A percentile compares a stretch with the other conserved stretches of the same genome.
Evolutionary conservation across 2,329 filamentous ascomycete genomes (phyloP).

Genomic region (Fusarium nelsonii): DNA sequence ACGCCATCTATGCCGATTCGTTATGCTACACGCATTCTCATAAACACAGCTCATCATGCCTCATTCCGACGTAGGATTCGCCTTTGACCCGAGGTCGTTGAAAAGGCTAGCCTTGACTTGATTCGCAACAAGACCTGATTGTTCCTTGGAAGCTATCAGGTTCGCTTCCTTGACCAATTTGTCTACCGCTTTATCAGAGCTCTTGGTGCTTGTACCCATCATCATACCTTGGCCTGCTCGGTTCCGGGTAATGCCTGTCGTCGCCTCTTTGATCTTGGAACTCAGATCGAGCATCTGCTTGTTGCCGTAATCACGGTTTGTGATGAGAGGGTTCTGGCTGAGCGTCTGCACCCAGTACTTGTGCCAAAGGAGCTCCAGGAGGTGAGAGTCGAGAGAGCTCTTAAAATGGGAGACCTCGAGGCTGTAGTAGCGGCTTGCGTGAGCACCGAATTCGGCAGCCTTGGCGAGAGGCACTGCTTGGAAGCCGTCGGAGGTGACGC

Average conservation of each 20-base stretch:
- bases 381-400: slow-evolving; percentile 85
- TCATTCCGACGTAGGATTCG: slow-evolving; percentile 31
- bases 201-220: slow-evolving; percentile 42
- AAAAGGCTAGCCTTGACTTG: slow-evolving; percentile 75
- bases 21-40: slow-evolving; percentile 42
- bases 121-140: slow-evolving; percentile 70
- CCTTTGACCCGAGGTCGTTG: slow-evolving; percentile 54
- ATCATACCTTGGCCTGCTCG: slow-evolving; percentile 47
- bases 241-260: slow-evolving; percentile 48
- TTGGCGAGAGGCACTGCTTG: slow-evolving; percentile 91
- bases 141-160: slow-evolving; percentile 71
- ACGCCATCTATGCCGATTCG: slow-evolving; percentile 48
- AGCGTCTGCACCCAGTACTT: slow-evolving; percentile 99
- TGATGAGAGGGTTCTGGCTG: slow-evolving; percentile 88
- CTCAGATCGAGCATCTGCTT: slow-evolving; percentile 92
- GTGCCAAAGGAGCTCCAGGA: slow-evolving; percentile 94
- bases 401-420: slow-evolving; percentile 96
- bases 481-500: slow-evolving; percentile 65
- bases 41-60: slow-evolving; percentile 27
- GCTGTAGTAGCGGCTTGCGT: slow-evolving; percentile 89
- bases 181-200: slow-evolving; percentile 63
- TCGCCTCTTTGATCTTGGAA: slow-evolving; percentile 80
- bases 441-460: slow-evolving; percentile 94
- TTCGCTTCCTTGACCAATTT: slow-evolving; percentile 73
- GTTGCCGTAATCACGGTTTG: slow-evolving; percentile 91